These are phyloP conservation scores for Papilionanthe hybrid DNA, from an alignment of 116 monocot genomes.

Conservation along the genomic window DNA sequence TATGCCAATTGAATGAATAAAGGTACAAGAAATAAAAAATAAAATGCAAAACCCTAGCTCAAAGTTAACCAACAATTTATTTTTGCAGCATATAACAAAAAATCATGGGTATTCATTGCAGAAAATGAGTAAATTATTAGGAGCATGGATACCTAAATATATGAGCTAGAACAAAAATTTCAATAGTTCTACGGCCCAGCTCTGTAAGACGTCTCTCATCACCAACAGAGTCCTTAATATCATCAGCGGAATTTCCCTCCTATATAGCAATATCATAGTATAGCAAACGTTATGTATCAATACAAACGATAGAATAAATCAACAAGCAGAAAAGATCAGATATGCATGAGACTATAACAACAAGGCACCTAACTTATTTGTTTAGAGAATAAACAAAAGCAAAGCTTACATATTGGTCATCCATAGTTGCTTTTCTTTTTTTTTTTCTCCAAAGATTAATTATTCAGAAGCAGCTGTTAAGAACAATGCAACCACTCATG, in stretches of 20 bases:
- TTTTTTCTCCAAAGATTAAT: not conserved
- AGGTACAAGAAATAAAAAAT: not conserved
- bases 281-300: not conserved
- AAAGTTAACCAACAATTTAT: not conserved
- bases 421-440: not conserved
- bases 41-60: not conserved
- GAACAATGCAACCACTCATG: not conserved
- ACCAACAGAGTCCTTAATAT: slow-evolving; percentile 77
- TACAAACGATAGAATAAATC: not conserved
- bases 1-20: not conserved
- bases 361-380: not conserved
- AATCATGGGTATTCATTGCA: slow-evolving; percentile 9
- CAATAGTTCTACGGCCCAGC: slow-evolving; percentile 76
- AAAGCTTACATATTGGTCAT: not conserved
- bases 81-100: not conserved
- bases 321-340: not conserved
- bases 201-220: slow-evolving; percentile 89
- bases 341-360: not conserved
- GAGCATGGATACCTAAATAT: slow-evolving; percentile 69
- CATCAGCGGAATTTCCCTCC: slow-evolving; percentile 38
- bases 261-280: slow-evolving; percentile 3
- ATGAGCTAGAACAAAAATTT: slow-evolving; percentile 81
- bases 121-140: slow-evolving; percentile 4
- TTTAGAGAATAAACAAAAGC: not conserved
- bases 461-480: not conserved